Conservation (phyloP, 2,329 filamentous ascomycete species). For the Penicillium sp. region DNA sequence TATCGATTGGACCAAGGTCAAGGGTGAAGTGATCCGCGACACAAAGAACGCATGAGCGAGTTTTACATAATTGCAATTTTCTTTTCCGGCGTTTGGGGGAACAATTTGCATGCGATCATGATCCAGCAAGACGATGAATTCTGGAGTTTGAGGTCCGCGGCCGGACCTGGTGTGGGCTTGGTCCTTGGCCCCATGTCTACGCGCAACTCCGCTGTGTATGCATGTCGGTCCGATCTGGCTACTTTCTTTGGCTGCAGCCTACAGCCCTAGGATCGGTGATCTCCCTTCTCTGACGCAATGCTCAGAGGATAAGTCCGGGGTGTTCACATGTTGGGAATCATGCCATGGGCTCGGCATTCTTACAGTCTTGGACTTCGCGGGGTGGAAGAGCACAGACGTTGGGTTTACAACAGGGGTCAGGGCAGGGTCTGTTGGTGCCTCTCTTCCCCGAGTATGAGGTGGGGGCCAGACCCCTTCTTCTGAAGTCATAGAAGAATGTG, state of each 20-base stretch:
- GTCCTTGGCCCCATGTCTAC: neutral
- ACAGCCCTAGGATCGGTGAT: neutral
- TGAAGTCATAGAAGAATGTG: conserved; percentile 13
- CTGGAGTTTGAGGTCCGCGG: neutral
- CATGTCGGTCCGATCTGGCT: neutral
- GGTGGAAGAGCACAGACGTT: conserved; percentile 8
- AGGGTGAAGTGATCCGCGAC: conserved; percentile 77
- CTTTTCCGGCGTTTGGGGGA: conserved; percentile 2
- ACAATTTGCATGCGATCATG: conserved; percentile 13
- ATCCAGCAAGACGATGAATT: conserved; percentile 6
- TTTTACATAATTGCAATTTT: conserved; percentile 4
- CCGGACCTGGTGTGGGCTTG: conserved; percentile 1
- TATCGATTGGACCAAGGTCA: conserved; percentile 92
- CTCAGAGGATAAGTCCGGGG: neutral
- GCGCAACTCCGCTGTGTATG: neutral
- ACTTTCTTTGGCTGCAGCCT: neutral
- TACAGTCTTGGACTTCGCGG: conserved; percentile 5
- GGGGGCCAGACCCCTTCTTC: conserved; percentile 2
- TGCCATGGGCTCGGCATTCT: conserved; percentile 6
- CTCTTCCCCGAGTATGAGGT: conserved; percentile 1
- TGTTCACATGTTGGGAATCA: neutral
- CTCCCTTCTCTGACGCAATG: conserved; percentile 2
- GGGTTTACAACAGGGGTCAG: conserved; percentile 1
- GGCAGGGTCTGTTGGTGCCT: neutral
- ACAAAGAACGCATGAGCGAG: conserved; percentile 70